These are phyloP conservation scores for Chlamydomonas urium DNA, from an alignment of 139 green algal species.

Conservation along the genomic window DNA sequence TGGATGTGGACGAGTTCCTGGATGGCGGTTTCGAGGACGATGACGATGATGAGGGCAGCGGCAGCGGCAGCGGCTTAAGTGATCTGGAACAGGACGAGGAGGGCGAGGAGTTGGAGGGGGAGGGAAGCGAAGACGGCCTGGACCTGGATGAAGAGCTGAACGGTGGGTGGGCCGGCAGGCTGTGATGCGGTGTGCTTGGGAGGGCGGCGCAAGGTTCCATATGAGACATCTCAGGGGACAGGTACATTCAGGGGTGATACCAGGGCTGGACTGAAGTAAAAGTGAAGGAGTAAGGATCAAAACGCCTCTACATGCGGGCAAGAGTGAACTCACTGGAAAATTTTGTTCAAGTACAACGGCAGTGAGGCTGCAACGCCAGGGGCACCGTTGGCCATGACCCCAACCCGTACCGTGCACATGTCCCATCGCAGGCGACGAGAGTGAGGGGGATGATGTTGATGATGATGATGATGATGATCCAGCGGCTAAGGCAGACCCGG, in stretches of 20 bases:
- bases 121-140: background rate
- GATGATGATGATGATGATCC: constrained; percentile 22
- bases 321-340: background rate
- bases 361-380: background rate
- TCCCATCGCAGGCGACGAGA: background rate
- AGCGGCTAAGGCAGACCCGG: constrained; percentile 24
- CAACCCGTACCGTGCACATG: background rate
- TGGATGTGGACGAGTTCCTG: constrained; percentile 50
- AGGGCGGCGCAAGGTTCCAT: background rate
- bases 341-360: background rate
- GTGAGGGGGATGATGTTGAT: constrained; percentile 14
- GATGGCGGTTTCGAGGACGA: constrained; percentile 38
- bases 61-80: constrained; percentile 3
- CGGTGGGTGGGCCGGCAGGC: background rate
- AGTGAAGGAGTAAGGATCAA: background rate
- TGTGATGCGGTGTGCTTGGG: background rate
- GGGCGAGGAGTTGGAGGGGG: background rate
- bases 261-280: too few species aligned
- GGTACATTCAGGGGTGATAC: too few species aligned
- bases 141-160: background rate
- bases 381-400: background rate
- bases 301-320: background rate
- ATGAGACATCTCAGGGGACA: too few species aligned
- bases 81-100: constrained; percentile 21
- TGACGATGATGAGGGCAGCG: constrained; percentile 7